phyloP scores from a whole-genome alignment of 192 early-diverging fungal species.

The Backusella sp. region DNA sequence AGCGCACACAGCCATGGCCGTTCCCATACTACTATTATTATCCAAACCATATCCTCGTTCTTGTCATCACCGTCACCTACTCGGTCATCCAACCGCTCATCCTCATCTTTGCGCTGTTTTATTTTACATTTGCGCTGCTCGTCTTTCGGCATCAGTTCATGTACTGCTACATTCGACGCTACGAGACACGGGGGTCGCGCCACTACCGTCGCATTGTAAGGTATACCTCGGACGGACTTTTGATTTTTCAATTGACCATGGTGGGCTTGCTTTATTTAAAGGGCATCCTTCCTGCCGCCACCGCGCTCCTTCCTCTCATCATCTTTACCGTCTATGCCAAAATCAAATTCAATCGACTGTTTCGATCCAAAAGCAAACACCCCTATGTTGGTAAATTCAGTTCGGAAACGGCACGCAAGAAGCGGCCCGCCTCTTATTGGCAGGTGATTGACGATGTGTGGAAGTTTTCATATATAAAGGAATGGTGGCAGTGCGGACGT shows the following conservation, averaged over 20 bases:
- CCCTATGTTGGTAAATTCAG: conserved; percentile 14
- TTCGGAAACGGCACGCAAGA: not conserved
- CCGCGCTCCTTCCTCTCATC: conserved; percentile 41
- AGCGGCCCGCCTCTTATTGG: not conserved
- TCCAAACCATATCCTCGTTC: conserved; percentile 55
- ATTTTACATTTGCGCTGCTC: conserved; percentile 50
- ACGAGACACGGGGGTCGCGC: conserved; percentile 52
- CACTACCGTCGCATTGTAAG: conserved; percentile 54
- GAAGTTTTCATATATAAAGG: conserved; percentile 24
- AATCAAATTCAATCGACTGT: conserved; percentile 41
- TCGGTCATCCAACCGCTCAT: conserved; percentile 60
- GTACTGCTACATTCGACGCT: conserved; percentile 58
- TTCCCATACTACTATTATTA: conserved; percentile 67
- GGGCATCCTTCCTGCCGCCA: conserved; percentile 38
- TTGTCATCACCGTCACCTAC: conserved; percentile 64
- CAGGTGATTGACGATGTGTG: conserved; percentile 23
- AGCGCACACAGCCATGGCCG: conserved; percentile 47
- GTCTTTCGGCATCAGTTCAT: conserved; percentile 64
- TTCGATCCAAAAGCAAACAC: conserved; percentile 43
- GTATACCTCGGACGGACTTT: conserved; percentile 55
- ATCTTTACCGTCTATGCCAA: conserved; percentile 49
- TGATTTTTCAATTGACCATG: conserved; percentile 59
- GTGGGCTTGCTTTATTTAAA: conserved; percentile 52
- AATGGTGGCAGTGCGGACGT: conserved; percentile 22
- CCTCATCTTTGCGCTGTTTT: conserved; percentile 50